Evolutionary conservation across 768 basidiomycete species (phyloP).

Genomic region (Epithele typhae): DNA sequence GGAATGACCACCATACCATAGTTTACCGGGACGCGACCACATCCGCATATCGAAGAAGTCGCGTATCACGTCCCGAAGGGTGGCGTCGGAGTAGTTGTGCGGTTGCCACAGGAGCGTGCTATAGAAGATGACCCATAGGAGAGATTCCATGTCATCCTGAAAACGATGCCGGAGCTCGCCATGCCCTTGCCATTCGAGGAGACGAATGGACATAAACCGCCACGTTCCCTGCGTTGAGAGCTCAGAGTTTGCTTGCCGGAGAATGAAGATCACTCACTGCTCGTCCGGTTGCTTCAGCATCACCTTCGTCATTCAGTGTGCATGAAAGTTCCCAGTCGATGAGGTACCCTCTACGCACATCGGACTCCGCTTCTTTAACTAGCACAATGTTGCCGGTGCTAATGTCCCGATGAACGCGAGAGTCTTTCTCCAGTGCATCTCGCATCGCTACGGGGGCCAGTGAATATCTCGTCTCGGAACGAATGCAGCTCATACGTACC

Average conservation of each 20-base stretch:
- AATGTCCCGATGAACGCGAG: slow-evolving; percentile 4
- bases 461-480: background rate
- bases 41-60: no score
- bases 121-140: slow-evolving; percentile 8
- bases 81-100: background rate
- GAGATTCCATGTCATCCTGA: slow-evolving; percentile 12
- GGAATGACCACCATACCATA: no score
- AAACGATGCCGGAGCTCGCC: no score
- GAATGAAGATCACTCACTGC: background rate
- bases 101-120: slow-evolving; percentile 2
- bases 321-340: slow-evolving; percentile 9
- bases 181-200: no score
- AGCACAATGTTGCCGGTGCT: slow-evolving; percentile 3
- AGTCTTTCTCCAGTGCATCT: background rate
- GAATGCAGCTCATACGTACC: slow-evolving; percentile 1
- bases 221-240: slow-evolving; percentile 4
- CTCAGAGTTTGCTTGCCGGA: background rate
- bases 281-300: background rate
- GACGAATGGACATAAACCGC: slow-evolving; percentile 5
- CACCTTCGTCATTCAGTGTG: background rate
- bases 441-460: background rate
- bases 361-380: background rate
- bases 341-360: background rate
- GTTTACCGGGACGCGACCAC: no score
- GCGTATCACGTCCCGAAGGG: no score